phyloP scores from a whole-genome alignment of 108 stramenopile species.

The Discostella pseudostelligera region DNA sequence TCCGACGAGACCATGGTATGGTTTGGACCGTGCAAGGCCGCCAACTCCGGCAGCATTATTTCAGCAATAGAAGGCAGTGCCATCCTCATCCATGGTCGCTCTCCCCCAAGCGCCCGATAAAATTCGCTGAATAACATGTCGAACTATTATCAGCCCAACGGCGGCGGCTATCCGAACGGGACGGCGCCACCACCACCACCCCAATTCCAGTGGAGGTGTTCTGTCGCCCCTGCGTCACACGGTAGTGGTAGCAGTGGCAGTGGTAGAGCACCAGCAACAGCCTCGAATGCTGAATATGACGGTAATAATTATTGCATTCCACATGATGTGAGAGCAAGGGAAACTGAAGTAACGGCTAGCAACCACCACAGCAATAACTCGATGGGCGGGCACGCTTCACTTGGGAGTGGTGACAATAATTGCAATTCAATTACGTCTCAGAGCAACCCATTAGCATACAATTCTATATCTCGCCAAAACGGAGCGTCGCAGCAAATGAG shows the following conservation, averaged over 20 bases:
- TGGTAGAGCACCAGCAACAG: too few species aligned
- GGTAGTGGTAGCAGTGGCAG: too few species aligned
- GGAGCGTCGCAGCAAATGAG: neutral
- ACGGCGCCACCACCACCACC: neutral
- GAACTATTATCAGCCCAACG: constrained; percentile 6
- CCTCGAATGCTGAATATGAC: neutral
- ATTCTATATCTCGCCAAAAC: neutral
- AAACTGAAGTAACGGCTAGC: neutral
- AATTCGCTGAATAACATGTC: too few species aligned
- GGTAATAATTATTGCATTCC: neutral
- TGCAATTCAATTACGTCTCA: neutral
- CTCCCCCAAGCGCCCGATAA: too few species aligned
- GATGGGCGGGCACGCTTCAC: too few species aligned
- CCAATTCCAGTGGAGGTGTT: neutral
- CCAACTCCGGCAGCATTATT: too few species aligned
- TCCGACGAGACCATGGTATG: too few species aligned
- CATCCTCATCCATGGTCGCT: too few species aligned
- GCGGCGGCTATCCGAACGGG: constrained; percentile 3
- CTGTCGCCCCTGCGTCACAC: too few species aligned
- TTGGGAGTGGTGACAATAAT: too few species aligned
- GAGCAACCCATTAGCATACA: neutral
- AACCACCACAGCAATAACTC: neutral
- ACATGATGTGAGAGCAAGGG: neutral
- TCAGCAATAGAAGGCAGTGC: too few species aligned
- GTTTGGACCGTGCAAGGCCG: too few species aligned